Evolutionary conservation across 2,329 filamentous ascomycete species (phyloP), one percentile per base, ranked within the genome.

Genomic region (Penicillium sp.): DNA sequence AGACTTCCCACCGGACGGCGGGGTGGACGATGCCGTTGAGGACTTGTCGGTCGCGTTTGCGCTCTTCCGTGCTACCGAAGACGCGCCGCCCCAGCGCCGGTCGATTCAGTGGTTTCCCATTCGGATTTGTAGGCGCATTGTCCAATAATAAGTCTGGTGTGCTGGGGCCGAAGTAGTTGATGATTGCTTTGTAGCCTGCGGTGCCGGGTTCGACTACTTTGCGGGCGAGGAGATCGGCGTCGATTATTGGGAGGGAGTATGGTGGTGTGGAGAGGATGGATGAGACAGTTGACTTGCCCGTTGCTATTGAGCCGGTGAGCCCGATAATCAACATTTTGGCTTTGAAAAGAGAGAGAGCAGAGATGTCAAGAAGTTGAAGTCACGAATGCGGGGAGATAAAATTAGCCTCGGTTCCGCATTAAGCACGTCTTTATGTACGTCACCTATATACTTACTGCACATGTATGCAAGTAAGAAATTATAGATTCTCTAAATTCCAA

Each of bases 281-380:
- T 29, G 94, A 96, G 55, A 97, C 92, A 65, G 93, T 99, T 45
- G 93, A 96, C 84, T 99, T 99, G 74, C 94, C 94, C 6, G 94
- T 99, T 60, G 94, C 94, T 72, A 99, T 97, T 60, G 93, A 96
- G 73, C 94, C 94, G 9, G 94, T 99, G 27, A 99, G 86, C 57
- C 94, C 94, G 68, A 99, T 92, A 70, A 99, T 87, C 49, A 97
- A 85, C 94, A 97, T 97, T 58, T 58, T 63, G 53, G 27, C 29
- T 31, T 43, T 23, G 17, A 13, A 23, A 3, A 13, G 12, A 35
- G 7, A 41, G 19, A 25, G 27, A 17, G 10, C 10, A 45, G 15
- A 19, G 45, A 48, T 47, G 53, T 41, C 43, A 29, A n/a, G 15
- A 33, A 49, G 38, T 17, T 5, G 31, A 51, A 48, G 42, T 47